A percentile compares a stretch with the other conserved stretches of the same genome.
phyloP scores from a whole-genome alignment of 352 stramenopile species.

The Globisporangium iwayamae region DNA sequence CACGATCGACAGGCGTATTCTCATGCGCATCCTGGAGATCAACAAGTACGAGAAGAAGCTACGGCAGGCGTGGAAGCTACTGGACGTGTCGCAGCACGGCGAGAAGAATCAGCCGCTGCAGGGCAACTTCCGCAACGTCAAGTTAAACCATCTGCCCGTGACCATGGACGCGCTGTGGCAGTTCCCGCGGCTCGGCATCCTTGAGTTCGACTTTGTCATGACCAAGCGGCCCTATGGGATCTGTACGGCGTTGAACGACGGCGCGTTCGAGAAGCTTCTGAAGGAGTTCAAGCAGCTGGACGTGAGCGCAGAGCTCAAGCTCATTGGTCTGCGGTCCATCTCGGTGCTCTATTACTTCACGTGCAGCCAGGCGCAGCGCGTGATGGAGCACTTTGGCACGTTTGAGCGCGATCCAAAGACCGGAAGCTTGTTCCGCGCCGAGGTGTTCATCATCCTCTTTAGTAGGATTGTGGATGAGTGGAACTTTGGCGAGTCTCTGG shows the following conservation, averaged over 20 bases:
- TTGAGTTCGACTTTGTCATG: slow-evolving; percentile 77
- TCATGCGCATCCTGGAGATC: slow-evolving; percentile 64
- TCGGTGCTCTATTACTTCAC: slow-evolving; percentile 74
- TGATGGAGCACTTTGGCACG: slow-evolving; percentile 79
- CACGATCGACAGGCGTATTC: slow-evolving; percentile 64
- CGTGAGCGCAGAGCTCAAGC: slow-evolving; percentile 55
- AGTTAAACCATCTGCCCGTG: slow-evolving; percentile 57
- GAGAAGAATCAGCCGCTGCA: slow-evolving; percentile 32
- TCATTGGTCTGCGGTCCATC: slow-evolving; percentile 64
- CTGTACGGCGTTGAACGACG: slow-evolving; percentile 60
- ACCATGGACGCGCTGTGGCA: slow-evolving; percentile 49
- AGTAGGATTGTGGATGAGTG: slow-evolving; percentile 63
- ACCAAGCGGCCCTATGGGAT: slow-evolving; percentile 47
- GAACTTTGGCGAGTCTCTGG: slow-evolving; percentile 62
- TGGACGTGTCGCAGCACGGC: slow-evolving; percentile 61
- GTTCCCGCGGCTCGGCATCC: slow-evolving; percentile 55
- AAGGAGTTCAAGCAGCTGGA: slow-evolving; percentile 78
- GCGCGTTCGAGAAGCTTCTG: slow-evolving; percentile 67
- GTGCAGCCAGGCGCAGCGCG: slow-evolving; percentile 55
- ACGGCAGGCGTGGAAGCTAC: slow-evolving; percentile 49
- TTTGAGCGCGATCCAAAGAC: slow-evolving; percentile 60
- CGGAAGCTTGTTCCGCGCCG: slow-evolving; percentile 48
- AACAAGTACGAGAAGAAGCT: slow-evolving; percentile 59
- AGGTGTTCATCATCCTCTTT: slow-evolving; percentile 74
- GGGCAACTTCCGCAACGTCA: slow-evolving; percentile 56